Percentiles rank a stretch among this genome's conserved stretches.
phyloP scores from a whole-genome alignment of 495 filamentous ascomycete species.

The Massariosphaeria phaeospora region DNA sequence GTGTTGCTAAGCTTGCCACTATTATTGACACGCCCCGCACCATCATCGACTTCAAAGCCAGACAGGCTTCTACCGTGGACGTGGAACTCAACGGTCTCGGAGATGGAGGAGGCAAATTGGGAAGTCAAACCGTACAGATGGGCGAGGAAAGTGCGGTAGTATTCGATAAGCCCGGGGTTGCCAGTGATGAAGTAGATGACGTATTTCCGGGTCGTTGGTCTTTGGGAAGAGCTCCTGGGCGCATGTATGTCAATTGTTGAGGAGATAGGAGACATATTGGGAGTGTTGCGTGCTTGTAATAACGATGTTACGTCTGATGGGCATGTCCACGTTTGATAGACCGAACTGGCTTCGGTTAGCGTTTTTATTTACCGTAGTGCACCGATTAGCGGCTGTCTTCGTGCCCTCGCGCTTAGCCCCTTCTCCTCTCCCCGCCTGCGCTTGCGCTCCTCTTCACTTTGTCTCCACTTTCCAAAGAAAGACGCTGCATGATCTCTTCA shows the following conservation, averaged over 20 bases:
- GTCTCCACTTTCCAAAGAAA: too few species aligned
- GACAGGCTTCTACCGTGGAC: conserved; percentile 68
- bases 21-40: conserved; percentile 28
- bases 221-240: background rate
- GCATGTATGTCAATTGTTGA: conserved; percentile 5
- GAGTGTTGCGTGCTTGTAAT: too few species aligned
- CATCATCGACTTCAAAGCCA: conserved; percentile 54
- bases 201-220: background rate
- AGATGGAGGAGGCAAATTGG: conserved; percentile 15
- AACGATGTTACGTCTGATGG: too few species aligned
- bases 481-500: too few species aligned
- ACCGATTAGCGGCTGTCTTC: too few species aligned
- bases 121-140: conserved; percentile 39
- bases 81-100: conserved; percentile 39
- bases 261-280: too few species aligned
- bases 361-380: too few species aligned
- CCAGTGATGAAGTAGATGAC: conserved; percentile 70
- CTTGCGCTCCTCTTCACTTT: too few species aligned
- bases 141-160: conserved; percentile 70
- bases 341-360: too few species aligned
- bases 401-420: too few species aligned
- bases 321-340: too few species aligned
- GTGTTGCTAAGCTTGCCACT: background rate
- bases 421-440: too few species aligned
- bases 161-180: conserved; percentile 79